phyloP scores from a whole-genome alignment of 2,329 filamentous ascomycete genomes.

The Beauveria sp. region DNA sequence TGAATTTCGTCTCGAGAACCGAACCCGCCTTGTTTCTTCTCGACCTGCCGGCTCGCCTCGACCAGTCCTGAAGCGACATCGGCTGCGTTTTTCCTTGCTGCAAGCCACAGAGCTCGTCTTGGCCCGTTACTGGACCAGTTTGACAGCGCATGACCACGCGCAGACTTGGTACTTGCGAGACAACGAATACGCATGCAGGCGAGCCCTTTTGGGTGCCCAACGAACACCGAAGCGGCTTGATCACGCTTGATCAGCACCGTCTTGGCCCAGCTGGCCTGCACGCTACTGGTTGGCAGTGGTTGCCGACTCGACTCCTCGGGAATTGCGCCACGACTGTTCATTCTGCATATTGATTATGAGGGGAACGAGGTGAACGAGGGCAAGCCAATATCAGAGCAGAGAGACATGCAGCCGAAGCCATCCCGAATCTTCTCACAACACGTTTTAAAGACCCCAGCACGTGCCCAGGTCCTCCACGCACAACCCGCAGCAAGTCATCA shows the following conservation, averaged over 20 bases:
- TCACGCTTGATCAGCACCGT: no score
- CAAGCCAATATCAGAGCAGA: not conserved
- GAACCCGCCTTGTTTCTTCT: not conserved
- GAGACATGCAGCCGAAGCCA: not conserved
- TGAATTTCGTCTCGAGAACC: not conserved
- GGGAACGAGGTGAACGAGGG: no score
- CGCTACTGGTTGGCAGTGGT: not conserved
- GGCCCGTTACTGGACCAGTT: not conserved
- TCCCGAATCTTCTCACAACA: not conserved
- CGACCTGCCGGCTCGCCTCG: not conserved
- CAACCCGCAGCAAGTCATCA: not conserved
- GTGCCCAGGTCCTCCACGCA: not conserved
- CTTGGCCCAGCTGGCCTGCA: not conserved
- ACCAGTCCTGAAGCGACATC: not conserved
- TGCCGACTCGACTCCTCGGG: not conserved
- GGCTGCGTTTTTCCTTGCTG: not conserved
- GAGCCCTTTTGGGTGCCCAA: constrained; percentile 5
- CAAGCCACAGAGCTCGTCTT: not conserved
- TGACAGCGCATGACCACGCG: constrained; percentile 6
- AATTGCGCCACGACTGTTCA: not conserved
- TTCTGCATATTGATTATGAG: not conserved
- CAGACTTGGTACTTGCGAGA: not conserved
- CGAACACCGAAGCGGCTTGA: not conserved
- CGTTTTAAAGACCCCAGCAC: not conserved
- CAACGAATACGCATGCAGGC: not conserved